Percentiles rank a stretch among this genome's conserved stretches.
These are phyloP conservation scores for Phaeosphaeria sp. DNA, from an alignment of 2,329 filamentous ascomycete genomes.

Conservation along the genomic window DNA sequence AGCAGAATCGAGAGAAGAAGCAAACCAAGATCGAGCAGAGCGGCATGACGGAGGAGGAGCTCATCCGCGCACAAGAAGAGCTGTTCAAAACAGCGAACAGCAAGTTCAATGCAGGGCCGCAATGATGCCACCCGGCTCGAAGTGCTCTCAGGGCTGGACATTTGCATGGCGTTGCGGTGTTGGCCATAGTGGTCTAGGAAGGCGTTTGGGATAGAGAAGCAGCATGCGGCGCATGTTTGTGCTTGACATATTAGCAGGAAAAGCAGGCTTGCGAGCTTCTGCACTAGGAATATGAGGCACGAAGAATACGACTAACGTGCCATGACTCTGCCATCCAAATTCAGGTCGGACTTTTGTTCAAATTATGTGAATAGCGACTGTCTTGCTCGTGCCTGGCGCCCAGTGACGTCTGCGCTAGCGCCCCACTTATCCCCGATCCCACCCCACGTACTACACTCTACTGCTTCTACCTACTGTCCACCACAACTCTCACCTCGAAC, in stretches of 20 bases:
- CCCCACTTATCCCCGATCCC: constrained; percentile 33
- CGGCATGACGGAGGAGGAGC: constrained; percentile 87
- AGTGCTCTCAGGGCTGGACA: constrained; percentile 7
- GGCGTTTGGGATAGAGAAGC: constrained; percentile 32
- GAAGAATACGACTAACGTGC: neutral
- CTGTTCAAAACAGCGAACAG: constrained; percentile 83
- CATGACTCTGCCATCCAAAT: neutral
- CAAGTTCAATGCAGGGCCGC: constrained; percentile 67
- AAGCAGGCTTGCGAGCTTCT: neutral
- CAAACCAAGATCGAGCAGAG: constrained; percentile 96
- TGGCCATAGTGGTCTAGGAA: constrained; percentile 19
- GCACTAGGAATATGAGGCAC: neutral
- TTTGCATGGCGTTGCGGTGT: constrained; percentile 33
- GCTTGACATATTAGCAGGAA: neutral
- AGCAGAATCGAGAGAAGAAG: constrained; percentile 91
- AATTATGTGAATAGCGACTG: neutral
- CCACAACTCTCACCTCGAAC: constrained; percentile 9
- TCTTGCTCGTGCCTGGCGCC: constrained; percentile 10
- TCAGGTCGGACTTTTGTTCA: neutral
- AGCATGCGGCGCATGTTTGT: constrained; percentile 1
- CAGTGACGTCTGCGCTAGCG: constrained; percentile 18
- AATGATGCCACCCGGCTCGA: constrained; percentile 34
- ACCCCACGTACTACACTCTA: constrained; percentile 20
- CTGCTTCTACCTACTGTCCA: constrained; percentile 12
- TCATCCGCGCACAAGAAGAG: constrained; percentile 87